These are phyloP conservation scores for Grigorovia jiainica DNA, from an alignment of 805 yeast species.

Conservation along the genomic window DNA sequence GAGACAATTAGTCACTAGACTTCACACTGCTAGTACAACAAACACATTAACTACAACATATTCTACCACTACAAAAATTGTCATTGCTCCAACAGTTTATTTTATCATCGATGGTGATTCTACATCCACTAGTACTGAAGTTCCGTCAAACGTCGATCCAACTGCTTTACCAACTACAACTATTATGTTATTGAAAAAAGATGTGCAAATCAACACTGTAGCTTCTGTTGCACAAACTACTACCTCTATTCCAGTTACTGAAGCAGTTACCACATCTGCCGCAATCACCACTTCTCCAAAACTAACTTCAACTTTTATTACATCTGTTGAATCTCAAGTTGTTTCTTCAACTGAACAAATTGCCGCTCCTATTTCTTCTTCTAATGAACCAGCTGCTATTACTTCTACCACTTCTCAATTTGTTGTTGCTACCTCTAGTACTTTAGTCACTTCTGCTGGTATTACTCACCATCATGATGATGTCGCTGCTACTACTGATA, in stretches of 20 bases:
- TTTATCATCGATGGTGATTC: constrained; percentile 30
- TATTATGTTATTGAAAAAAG: constrained; percentile 12
- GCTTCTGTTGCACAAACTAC: constrained; percentile 5
- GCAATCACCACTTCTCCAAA: constrained; percentile 6
- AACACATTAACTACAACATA: constrained; percentile 34
- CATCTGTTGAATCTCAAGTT: not conserved
- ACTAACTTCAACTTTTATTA: constrained; percentile 4
- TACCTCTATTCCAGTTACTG: constrained; percentile 6
- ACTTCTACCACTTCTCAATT: constrained; percentile 2
- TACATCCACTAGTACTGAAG: constrained; percentile 31
- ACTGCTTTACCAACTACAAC: constrained; percentile 31
- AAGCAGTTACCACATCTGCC: constrained; percentile 7
- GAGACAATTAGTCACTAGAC: constrained; percentile 40
- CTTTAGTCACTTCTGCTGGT: too few relatives aligned
- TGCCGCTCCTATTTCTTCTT: constrained; percentile 4
- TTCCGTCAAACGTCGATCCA: constrained; percentile 28
- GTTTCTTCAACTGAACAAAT: not conserved
- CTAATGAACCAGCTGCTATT: constrained; percentile 5
- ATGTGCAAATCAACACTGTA: constrained; percentile 1
- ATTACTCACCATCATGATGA: too few relatives aligned
- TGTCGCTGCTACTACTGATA: too few relatives aligned
- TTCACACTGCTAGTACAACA: constrained; percentile 47
- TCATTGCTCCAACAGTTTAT: constrained; percentile 35
- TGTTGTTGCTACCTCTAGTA: too few relatives aligned
- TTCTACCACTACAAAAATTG: constrained; percentile 32